phyloP scores from a whole-genome alignment of 1,284 basidiomycete genomes.

The Papiliotrema nemorosa region DNA sequence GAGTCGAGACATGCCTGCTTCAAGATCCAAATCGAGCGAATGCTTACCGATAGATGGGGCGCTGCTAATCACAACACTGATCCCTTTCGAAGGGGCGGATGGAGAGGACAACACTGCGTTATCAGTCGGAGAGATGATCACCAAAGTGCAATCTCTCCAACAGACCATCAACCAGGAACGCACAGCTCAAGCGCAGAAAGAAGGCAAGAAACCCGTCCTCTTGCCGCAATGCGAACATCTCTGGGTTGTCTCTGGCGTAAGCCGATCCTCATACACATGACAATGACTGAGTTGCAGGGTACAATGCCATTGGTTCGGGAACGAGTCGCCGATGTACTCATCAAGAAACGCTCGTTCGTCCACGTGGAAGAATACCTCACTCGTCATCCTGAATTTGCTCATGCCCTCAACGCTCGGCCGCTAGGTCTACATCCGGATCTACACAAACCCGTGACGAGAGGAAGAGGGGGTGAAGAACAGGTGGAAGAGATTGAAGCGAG shows the following conservation, averaged over 20 bases:
- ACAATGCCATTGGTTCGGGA: slow-evolving; percentile 44
- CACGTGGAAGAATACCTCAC: slow-evolving; percentile 49
- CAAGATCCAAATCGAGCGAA: neutral
- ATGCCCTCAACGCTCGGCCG: slow-evolving; percentile 39
- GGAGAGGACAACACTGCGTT: slow-evolving; percentile 47
- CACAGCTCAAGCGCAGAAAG: slow-evolving; percentile 8
- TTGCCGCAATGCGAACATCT: slow-evolving; percentile 46
- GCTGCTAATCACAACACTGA: slow-evolving; percentile 46
- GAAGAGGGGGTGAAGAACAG: slow-evolving; percentile 10
- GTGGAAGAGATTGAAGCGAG: slow-evolving; percentile 15
- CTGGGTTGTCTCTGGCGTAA: slow-evolving; percentile 46
- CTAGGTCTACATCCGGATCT: slow-evolving; percentile 45
- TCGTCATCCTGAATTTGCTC: slow-evolving; percentile 44
- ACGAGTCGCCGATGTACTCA: slow-evolving; percentile 44
- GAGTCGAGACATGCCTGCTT: slow-evolving; percentile 6
- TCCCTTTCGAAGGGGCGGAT: slow-evolving; percentile 50
- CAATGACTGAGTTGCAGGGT: slow-evolving; percentile 17
- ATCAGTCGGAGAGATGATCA: slow-evolving; percentile 47
- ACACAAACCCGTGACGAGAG: slow-evolving; percentile 21
- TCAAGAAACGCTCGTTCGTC: slow-evolving; percentile 45
- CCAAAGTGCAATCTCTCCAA: slow-evolving; percentile 39
- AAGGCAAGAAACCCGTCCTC: slow-evolving; percentile 19
- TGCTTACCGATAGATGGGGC: slow-evolving; percentile 42
- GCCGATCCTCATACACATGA: slow-evolving; percentile 4
- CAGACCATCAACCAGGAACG: slow-evolving; percentile 35